Evolutionary conservation across 441 rosid genomes (phyloP).

Genomic region (Brassica balearica): DNA sequence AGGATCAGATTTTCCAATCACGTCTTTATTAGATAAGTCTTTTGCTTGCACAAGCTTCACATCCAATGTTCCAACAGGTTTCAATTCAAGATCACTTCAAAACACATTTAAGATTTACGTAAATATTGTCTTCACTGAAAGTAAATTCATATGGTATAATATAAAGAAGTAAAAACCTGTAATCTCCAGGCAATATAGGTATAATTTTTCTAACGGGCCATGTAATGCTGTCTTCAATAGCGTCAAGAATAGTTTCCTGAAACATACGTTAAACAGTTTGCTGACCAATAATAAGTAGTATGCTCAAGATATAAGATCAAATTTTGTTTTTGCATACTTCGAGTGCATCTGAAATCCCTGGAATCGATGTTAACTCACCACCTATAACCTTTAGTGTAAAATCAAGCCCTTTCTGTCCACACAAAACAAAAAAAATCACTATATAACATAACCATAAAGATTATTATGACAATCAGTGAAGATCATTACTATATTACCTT

Average conservation of each 20-base stretch:
- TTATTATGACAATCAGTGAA: background rate
- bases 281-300: background rate
- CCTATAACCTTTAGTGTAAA: slow-evolving; percentile 87
- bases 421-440: slow-evolving; percentile 16
- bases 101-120: slow-evolving; percentile 8
- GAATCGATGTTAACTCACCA: slow-evolving; percentile 85
- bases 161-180: slow-evolving; percentile 59
- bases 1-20: slow-evolving; percentile 98
- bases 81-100: slow-evolving; percentile 82
- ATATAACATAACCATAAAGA: background rate
- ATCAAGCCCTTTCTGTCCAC: slow-evolving; percentile 74
- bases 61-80: slow-evolving; percentile 88
- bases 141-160: background rate
- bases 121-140: background rate
- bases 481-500: slow-evolving; percentile 54
- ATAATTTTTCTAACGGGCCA: slow-evolving; percentile 96
- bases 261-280: background rate
- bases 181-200: slow-evolving; percentile 93
- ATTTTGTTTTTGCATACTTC: slow-evolving; percentile 57
- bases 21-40: slow-evolving; percentile 84
- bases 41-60: slow-evolving; percentile 99
- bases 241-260: slow-evolving; percentile 91
- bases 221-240: slow-evolving; percentile 86
- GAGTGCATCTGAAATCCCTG: slow-evolving; percentile 86
- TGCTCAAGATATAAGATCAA: background rate